Percentiles rank a stretch among this genome's conserved stretches.
These are phyloP conservation scores for Kodamaea nitidulidarum DNA, from an alignment of 805 yeast species.

Conservation along the genomic window DNA sequence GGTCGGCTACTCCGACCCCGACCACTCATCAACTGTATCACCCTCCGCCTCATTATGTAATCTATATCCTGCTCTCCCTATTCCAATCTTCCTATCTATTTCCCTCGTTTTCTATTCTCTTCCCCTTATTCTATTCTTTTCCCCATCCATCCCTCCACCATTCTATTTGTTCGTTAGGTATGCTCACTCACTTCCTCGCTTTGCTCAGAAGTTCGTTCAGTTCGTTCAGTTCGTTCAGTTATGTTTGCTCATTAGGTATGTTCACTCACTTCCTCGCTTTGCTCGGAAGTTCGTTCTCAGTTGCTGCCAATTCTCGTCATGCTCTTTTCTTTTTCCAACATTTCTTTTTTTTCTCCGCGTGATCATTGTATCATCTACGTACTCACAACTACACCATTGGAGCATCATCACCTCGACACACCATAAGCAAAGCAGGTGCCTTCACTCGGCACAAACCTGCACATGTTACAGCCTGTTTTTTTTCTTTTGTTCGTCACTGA, in stretches of 20 bases:
- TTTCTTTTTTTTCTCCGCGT: neutral
- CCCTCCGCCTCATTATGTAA: neutral
- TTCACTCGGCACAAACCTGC: too few relatives aligned
- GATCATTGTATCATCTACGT: slow-evolving; percentile 1
- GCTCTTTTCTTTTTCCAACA: neutral
- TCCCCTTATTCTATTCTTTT: neutral
- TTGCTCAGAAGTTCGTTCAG: too few relatives aligned
- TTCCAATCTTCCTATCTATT: neutral
- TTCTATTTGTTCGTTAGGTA: neutral
- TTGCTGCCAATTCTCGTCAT: too few relatives aligned
- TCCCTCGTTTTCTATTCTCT: neutral
- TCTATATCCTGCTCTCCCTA: neutral
- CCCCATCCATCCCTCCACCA: neutral
- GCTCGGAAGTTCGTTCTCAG: neutral
- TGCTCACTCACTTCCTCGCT: neutral
- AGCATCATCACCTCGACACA: too few relatives aligned
- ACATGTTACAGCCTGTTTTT: neutral
- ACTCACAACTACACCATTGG: neutral
- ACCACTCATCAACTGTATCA: too few relatives aligned
- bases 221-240: too few relatives aligned
- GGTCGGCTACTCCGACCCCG: too few relatives aligned
- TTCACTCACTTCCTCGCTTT: slow-evolving; percentile 1
- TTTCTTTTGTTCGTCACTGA: slow-evolving; percentile 9
- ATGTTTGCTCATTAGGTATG: too few relatives aligned
- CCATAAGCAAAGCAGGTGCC: too few relatives aligned